Evolutionary conservation across 306 rosid species (phyloP), one percentile per base, ranked within the genome.

Genomic region (Fagus sylvatica): DNA sequence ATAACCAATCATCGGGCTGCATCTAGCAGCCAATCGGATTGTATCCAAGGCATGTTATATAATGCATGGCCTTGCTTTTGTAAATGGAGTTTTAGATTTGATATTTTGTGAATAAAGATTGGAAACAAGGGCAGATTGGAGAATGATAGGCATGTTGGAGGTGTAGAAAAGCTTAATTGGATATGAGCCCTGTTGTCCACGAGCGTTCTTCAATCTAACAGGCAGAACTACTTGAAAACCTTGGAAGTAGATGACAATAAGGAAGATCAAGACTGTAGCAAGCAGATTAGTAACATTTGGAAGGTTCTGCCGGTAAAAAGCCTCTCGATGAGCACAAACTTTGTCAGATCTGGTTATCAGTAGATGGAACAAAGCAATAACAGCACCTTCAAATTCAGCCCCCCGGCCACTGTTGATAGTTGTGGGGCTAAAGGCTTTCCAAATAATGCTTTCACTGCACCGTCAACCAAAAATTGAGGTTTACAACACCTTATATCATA

Each of bases 401-500:
- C 91, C 91, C 7, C 89, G 57, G 15, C 89, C 88, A 74, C 86
- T 83, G 33, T 85, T 88, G 12, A 88, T 88, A 46, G 86, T 85
- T n/a, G 89, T 88, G 53, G 89, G 86, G 69, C 91, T 83, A 51
- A 85, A 88, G 34, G 91, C 91, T 61, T 88, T 88, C 89, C 86
- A 85, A 3, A 88, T 85, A 49, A 88, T 88, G 85, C n/a, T 88
- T 61, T 85, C 88, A 81, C 91, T 83, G 83, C 64, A 80, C 9
- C 54, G 75, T 39, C 40, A 65, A 65, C 48, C 4, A 37, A 37
- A 36, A 65, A 65, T 37, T 16, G 17, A 37, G 28, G 30, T 36
- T 33, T 12, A 57, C 1, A 65, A 17, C 43, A 37, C 30, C 48
- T 36, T 36, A 37, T 5, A 65, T 65, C 48, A 36, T 16, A 65